Conservation (phyloP, 306 rosid species). For the Rosa chinensis region DNA sequence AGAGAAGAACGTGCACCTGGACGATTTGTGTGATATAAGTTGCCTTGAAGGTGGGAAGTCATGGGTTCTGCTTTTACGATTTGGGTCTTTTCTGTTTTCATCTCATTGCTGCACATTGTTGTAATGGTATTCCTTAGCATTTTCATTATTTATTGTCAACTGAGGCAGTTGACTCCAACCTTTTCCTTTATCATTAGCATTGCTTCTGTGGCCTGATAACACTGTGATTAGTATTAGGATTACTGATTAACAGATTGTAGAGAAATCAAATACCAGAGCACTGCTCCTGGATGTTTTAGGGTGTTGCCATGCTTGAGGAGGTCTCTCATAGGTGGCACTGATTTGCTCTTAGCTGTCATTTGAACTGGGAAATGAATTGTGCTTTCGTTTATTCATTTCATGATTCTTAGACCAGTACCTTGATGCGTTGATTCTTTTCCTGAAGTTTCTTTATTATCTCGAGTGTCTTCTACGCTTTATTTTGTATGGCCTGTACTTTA, state of each 20-base stretch:
- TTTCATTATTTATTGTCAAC: neutral
- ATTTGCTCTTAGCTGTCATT: conserved; percentile 31
- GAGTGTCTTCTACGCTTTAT: neutral
- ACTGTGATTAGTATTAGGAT: conserved; percentile 13
- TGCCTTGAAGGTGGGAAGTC: neutral
- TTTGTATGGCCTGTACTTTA: neutral
- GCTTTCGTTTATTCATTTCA: neutral
- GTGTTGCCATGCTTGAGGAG: conserved; percentile 14
- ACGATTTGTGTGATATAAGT: conserved; percentile 10
- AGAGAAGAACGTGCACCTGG: conserved; percentile 29
- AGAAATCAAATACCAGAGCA: neutral
- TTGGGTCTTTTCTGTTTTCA: neutral
- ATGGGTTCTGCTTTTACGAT: conserved; percentile 11
- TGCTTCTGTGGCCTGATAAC: conserved; percentile 8
- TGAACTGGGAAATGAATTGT: conserved; percentile 26
- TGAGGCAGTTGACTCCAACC: conserved; percentile 7
- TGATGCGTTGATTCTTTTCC: conserved; percentile 2
- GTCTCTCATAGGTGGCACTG: conserved; percentile 10
- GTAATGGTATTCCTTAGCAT: neutral
- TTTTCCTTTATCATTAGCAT: neutral
- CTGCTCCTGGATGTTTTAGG: neutral
- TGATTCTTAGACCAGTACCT: neutral
- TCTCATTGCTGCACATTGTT: conserved; percentile 21
- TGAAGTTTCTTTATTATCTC: too few relatives aligned
- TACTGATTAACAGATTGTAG: conserved; percentile 6